Conservation (phyloP, 2,329 filamentous ascomycete species). For the Aspergillus latus region DNA sequence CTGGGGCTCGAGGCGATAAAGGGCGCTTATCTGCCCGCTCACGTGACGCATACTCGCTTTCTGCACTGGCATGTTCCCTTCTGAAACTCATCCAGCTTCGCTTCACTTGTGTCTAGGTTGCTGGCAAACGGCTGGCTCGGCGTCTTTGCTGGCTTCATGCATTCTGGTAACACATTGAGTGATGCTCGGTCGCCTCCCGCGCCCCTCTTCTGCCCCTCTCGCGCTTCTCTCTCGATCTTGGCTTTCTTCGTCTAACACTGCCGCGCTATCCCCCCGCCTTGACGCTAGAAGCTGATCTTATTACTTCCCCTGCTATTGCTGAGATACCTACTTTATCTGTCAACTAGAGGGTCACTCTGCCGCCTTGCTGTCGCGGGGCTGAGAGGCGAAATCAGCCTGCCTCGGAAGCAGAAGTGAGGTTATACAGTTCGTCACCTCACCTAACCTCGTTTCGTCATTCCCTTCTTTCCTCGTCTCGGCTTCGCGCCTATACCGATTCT, state of each 20-base stretch:
- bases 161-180: conserved; percentile 11
- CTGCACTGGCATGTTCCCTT: too few relatives aligned
- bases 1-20: conserved; percentile 7
- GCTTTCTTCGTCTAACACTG: conserved; percentile 1
- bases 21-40: conserved; percentile 11
- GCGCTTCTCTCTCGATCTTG: not conserved
- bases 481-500: not conserved
- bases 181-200: not conserved
- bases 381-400: not conserved
- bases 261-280: conserved; percentile 1
- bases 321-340: not conserved
- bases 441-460: not conserved
- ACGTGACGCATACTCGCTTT: conserved; percentile 14
- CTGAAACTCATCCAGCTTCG: not conserved
- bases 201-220: not conserved
- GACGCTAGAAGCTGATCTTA: not conserved
- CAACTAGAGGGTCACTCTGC: not conserved
- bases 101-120: not conserved
- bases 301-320: not conserved
- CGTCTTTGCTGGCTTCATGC: conserved; percentile 3
- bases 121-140: conserved; percentile 2
- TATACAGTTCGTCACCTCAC: not conserved
- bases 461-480: not conserved
- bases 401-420: not conserved
- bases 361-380: not conserved